Evolutionary conservation across 495 filamentous ascomycete genomes (phyloP), one percentile per base, ranked within the genome.

Genomic region (Aspergillus sclerotioniger): DNA sequence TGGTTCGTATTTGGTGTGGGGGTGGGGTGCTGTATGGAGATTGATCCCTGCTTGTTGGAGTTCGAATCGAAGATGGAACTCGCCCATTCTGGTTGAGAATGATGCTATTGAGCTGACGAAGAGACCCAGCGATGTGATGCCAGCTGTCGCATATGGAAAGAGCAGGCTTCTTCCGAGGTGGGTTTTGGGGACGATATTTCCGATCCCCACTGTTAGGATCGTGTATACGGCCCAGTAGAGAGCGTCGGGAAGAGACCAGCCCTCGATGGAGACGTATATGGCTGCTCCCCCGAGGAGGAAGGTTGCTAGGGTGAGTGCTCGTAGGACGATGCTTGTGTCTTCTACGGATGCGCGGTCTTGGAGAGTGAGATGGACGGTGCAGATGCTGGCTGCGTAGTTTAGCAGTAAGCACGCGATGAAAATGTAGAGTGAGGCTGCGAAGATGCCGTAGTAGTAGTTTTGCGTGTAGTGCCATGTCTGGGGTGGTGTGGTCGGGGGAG

Each of bases 211-310:
- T 0, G 92, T 96, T 51, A 96, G 85, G 8, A 96, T 73, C 0
- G 92, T 96, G 53, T 87, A 88, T 61, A 93, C 86, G 0, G 90
- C 86, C 82, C 87, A 96, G 62, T 91, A 96, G 0, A 96, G 74
- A 0, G 86, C 81, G 67, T 96, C 89, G 2, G 91, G 78, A 62
- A 86, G 96, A 19, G 73, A 64, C 92, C 92, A 96, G 7, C 77
- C 79, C 71, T 96, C 92, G 35, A 95, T 73, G 8, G 77, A 77
- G 8, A 80, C 80, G 65, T 87, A 96, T 1, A 94, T 74, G 15
- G 86, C 72, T 1, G 91, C 84, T 6, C 92, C 91, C 12, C 88
- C 62, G 3, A 91, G 80, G 9, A 96, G 78, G 62, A 94, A 95
- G 8, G 87, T 72, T 46, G 89, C 76, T 67, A 95, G 88, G 25